phyloP scores from a whole-genome alignment of 2,329 filamentous ascomycete species.

The Cercospora beticola region DNA sequence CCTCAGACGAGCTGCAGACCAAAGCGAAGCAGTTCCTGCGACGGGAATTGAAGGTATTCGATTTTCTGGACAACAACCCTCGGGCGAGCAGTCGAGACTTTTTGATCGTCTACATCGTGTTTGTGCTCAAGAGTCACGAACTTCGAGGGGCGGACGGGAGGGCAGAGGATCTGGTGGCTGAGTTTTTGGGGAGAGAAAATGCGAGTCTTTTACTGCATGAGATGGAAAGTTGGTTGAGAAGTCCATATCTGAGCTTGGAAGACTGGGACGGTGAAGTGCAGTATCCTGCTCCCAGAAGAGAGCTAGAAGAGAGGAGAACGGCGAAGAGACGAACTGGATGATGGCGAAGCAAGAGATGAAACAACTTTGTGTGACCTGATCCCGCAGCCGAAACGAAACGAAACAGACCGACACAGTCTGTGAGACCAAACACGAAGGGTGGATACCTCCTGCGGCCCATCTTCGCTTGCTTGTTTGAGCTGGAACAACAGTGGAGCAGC shows the following conservation, averaged over 20 bases:
- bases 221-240: slow-evolving; percentile 76
- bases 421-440: background rate
- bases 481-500: background rate
- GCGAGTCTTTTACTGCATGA: slow-evolving; percentile 81
- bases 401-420: background rate
- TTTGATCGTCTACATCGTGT: slow-evolving; percentile 79
- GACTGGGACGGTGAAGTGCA: slow-evolving; percentile 82
- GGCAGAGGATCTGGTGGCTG: slow-evolving; percentile 74
- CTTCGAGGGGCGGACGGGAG: slow-evolving; percentile 74
- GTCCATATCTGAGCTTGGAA: slow-evolving; percentile 68
- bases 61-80: slow-evolving; percentile 57
- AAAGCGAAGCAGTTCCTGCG: slow-evolving; percentile 79
- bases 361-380: background rate
- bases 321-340: background rate
- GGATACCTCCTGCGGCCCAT: background rate
- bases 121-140: slow-evolving; percentile 79
- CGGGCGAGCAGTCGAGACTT: slow-evolving; percentile 58
- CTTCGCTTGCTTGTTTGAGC: background rate
- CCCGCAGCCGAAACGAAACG: background rate
- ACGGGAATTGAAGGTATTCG: slow-evolving; percentile 80
- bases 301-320: background rate
- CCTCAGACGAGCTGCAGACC: slow-evolving; percentile 66
- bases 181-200: slow-evolving; percentile 74
- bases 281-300: slow-evolving; percentile 49
- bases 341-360: background rate